Evolutionary conservation across 1,139 yeast species (phyloP), one percentile per base, ranked within the genome.

Genomic region (Sugiyamaella xylanicola): DNA sequence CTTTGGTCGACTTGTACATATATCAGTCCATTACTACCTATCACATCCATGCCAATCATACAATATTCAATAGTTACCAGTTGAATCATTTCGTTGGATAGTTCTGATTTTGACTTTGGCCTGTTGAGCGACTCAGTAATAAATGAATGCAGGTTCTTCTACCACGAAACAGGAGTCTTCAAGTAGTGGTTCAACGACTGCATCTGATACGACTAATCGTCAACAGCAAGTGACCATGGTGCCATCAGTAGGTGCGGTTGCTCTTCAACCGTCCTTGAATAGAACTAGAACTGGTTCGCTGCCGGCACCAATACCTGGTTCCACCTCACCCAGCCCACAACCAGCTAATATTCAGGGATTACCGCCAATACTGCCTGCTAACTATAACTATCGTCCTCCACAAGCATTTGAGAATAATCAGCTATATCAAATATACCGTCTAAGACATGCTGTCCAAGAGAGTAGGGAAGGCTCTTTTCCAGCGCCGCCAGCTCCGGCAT

Each of bases 341-440:
- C 19, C 35, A 8, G 1, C 17, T 17, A 20, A 17, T 45, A 11
- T 32, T 45, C 41, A n/a, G 2, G 37, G 29, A 22, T 15, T 37
- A 36, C 42, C 50, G 1, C 42, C 42, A 29, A 36, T 48, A 15
- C 39, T 32, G 3, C 37, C 35, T 22, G 36, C 22, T 11, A 17
- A 22, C n/a, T 27, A 45, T 32, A n/a, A 35, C 29, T 19, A 20
- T 11, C 40, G 27, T 11, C 40, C 47, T 22, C 46, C 52, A 4
- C 47, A 17, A 11, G 40, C 52, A 1, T 44, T 53, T 32, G 52
- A 47, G 8, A 41, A 35, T 4, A 48, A 48, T 22, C 48, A 41
- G 4, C 2, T 52, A 13, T 52, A 45, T 37, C 43, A 47, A 19
- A 25, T 53, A 32, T 53, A 53, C 40, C 55, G 42, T 9, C 37